Evolutionary conservation across 2,329 filamentous ascomycete genomes (phyloP).

Genomic region (Apiospora saccharicola): DNA sequence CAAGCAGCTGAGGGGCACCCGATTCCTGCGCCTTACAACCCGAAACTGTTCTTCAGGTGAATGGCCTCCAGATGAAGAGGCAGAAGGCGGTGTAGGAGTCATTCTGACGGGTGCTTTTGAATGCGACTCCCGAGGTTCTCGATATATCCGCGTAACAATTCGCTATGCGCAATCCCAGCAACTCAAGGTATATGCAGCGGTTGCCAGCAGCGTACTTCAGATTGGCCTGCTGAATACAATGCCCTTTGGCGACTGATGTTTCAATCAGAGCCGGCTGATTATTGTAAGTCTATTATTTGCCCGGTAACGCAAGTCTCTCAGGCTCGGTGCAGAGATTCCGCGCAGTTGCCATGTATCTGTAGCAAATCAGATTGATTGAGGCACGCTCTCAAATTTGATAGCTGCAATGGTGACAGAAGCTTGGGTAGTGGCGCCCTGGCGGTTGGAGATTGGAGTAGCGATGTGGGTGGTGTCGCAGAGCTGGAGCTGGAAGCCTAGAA

Average conservation of each 20-base stretch:
- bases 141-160: background rate
- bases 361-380: background rate
- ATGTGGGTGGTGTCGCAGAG: background rate
- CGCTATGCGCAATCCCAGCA: background rate
- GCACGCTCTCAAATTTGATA: background rate
- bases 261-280: background rate
- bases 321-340: background rate
- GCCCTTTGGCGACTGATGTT: background rate
- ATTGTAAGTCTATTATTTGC: background rate
- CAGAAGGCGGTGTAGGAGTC: constrained; percentile 81
- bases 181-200: background rate
- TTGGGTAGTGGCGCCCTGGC: background rate
- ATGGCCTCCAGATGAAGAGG: constrained; percentile 76
- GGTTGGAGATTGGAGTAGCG: background rate
- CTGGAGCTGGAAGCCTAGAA: constrained; percentile 12
- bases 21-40: constrained; percentile 89
- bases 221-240: background rate
- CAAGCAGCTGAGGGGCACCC: constrained; percentile 89
- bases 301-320: background rate
- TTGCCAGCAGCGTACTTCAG: background rate
- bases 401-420: background rate
- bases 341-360: background rate
- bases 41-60: constrained; percentile 88
- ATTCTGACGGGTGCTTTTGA: constrained; percentile 53
- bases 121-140: background rate